These are phyloP conservation scores for Juglanconis juglandina DNA, from an alignment of 2,329 filamentous ascomycete genomes.

Conservation along the genomic window DNA sequence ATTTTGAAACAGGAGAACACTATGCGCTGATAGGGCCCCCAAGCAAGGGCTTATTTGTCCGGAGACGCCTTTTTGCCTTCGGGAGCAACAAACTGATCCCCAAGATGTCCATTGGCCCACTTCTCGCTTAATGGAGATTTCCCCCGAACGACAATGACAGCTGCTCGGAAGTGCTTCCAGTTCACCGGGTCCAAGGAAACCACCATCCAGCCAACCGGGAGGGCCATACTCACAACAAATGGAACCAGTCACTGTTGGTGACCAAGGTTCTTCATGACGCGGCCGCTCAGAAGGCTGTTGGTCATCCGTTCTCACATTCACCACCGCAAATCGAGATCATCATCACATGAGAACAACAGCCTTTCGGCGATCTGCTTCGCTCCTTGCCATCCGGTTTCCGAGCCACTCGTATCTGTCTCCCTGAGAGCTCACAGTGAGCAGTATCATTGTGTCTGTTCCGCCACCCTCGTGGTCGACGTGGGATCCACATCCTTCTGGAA, in stretches of 20 bases:
- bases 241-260: neutral
- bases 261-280: neutral
- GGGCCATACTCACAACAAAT: conserved; percentile 1
- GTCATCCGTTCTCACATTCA: neutral
- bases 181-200: neutral
- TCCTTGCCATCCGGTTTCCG: neutral
- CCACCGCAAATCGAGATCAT: neutral
- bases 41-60: neutral
- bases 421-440: neutral
- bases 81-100: conserved; percentile 2
- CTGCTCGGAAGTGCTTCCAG: conserved; percentile 14
- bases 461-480: neutral
- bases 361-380: neutral
- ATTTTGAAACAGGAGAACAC: conserved; percentile 12
- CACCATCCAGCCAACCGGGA: conserved; percentile 12
- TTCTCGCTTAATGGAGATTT: conserved; percentile 5
- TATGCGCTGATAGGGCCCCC: conserved; percentile 1
- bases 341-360: conserved; percentile 4
- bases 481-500: conserved; percentile 8
- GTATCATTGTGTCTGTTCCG: neutral
- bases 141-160: conserved; percentile 5
- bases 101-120: neutral
- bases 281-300: neutral
- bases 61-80: neutral
- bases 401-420: neutral